Percentiles rank a stretch among this genome's conserved stretches.
Evolutionary conservation across 495 filamentous ascomycete genomes (phyloP).

Genomic region (Jackrogersella minutella): DNA sequence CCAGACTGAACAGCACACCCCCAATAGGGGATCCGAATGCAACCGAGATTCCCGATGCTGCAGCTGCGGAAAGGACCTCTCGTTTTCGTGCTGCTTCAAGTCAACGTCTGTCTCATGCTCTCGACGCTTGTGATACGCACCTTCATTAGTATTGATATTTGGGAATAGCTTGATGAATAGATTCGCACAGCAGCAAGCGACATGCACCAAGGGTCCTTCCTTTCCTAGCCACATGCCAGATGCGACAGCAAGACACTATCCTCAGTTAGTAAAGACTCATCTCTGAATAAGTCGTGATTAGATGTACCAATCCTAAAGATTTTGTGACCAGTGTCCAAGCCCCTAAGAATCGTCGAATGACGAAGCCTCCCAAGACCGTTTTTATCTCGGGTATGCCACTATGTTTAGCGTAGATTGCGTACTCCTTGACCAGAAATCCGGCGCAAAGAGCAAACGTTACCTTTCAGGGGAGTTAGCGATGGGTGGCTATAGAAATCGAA

Average conservation of each 20-base stretch:
- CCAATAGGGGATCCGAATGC: conserved; percentile 98
- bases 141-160: conserved; percentile 87
- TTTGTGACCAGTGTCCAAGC: conserved; percentile 94
- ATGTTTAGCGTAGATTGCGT: conserved; percentile 89
- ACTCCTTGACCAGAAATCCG: conserved; percentile 80
- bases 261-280: conserved; percentile 34
- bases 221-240: conserved; percentile 99
- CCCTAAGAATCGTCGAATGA: conserved; percentile 91
- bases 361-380: conserved; percentile 92
- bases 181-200: conserved; percentile 97
- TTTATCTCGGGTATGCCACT: conserved; percentile 99
- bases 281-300: background rate
- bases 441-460: conserved; percentile 82
- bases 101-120: conserved; percentile 16
- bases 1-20: conserved; percentile 89
- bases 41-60: conserved; percentile 93
- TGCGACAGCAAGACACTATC: conserved; percentile 87
- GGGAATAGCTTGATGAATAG: conserved; percentile 91
- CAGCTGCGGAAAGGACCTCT: conserved; percentile 93
- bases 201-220: conserved; percentile 95
- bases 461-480: conserved; percentile 54
- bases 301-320: conserved; percentile 83
- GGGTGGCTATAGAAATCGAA: background rate
- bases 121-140: conserved; percentile 50
- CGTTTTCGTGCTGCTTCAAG: conserved; percentile 78